Conservation (phyloP, 176 grass and related monocot genomes). For the Olyra latifolia region DNA sequence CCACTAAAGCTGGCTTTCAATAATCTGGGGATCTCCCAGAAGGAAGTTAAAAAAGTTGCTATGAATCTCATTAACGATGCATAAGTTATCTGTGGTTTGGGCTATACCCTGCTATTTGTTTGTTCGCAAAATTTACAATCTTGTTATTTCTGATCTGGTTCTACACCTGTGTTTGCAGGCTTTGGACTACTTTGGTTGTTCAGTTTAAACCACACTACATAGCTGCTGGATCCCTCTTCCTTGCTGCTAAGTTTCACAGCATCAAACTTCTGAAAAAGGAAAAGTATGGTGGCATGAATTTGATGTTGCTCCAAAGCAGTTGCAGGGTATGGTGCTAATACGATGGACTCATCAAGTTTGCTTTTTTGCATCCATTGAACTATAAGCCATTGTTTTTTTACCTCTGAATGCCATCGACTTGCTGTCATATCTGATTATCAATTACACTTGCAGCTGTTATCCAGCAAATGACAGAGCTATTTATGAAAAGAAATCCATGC, state of each 20-base stretch:
- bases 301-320: conserved; percentile 46
- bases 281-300: conserved; percentile 57
- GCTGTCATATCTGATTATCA: not conserved
- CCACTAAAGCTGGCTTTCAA: conserved; percentile 57
- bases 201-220: too few species aligned
- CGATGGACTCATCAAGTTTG: not conserved
- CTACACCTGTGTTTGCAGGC: conserved; percentile 22
- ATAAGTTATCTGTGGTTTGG: conserved; percentile 29
- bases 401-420: not conserved
- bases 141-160: conserved; percentile 28
- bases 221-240: too few species aligned
- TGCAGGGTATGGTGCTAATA: conserved; percentile 40
- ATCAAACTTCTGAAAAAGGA: conserved; percentile 34
- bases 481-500: conserved; percentile 36
- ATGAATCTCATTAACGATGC: conserved; percentile 54
- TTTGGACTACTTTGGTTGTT: conserved; percentile 48
- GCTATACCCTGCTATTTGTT: conserved; percentile 1
- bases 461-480: too few species aligned
- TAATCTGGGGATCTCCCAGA: conserved; percentile 46
- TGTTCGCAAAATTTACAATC: not conserved
- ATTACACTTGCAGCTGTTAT: conserved; percentile 47
- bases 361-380: not conserved
- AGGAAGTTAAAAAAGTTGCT: conserved; percentile 54
- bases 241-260: conserved; percentile 46
- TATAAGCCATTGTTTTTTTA: not conserved